These are phyloP conservation scores for Chaetomiaceae sp. DNA, from an alignment of 2,329 filamentous ascomycete species.

Conservation along the genomic window DNA sequence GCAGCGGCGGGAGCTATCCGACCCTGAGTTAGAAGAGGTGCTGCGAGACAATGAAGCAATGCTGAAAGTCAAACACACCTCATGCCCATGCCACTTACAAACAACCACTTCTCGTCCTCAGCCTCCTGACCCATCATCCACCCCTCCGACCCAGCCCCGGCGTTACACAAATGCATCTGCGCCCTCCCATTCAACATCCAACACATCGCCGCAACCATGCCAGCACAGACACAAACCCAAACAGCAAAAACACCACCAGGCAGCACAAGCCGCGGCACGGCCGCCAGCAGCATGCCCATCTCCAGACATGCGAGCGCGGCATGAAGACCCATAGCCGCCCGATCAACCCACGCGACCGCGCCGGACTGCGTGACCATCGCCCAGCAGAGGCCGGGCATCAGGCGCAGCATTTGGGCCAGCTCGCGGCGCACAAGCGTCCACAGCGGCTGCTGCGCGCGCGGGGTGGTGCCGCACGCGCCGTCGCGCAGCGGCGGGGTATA, in stretches of 20 bases:
- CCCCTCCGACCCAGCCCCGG: constrained; percentile 23
- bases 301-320: constrained; percentile 24
- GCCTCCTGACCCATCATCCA: constrained; percentile 26
- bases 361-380: constrained; percentile 18
- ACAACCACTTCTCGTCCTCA: constrained; percentile 32
- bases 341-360: constrained; percentile 20
- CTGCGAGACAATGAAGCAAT: neutral
- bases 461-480: constrained; percentile 30
- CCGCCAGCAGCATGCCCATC: constrained; percentile 23
- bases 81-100: constrained; percentile 30
- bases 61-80: constrained; percentile 22
- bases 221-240: constrained; percentile 25
- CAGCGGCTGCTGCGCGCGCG: constrained; percentile 24
- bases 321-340: constrained; percentile 24
- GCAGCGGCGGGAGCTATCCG: constrained; percentile 28
- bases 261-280: constrained; percentile 24
- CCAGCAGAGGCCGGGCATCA: constrained; percentile 22
- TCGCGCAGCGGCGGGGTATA: constrained; percentile 34
- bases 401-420: constrained; percentile 17
- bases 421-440: constrained; percentile 24
- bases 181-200: constrained; percentile 27
- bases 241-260: constrained; percentile 27
- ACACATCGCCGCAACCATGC: constrained; percentile 23
- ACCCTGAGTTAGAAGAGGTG: neutral
- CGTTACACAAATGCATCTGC: constrained; percentile 19